phyloP scores from a whole-genome alignment of 176 grass and related monocot genomes.

The Carex kokanica region DNA sequence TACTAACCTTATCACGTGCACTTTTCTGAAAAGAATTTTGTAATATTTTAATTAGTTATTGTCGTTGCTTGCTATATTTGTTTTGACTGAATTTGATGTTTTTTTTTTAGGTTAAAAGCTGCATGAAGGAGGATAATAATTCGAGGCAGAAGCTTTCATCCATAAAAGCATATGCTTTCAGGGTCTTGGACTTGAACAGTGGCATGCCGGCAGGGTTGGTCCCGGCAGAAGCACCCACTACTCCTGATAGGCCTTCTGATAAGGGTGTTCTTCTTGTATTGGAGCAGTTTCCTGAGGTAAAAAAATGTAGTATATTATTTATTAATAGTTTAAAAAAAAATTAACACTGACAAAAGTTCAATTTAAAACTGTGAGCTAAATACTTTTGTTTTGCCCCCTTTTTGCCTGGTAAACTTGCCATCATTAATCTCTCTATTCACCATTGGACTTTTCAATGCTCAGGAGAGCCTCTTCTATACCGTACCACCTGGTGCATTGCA shows the following conservation, averaged over 20 bases:
- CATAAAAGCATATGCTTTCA: slow-evolving; percentile 63
- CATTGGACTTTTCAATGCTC: slow-evolving; percentile 20
- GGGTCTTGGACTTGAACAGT: slow-evolving; percentile 59
- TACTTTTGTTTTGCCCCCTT: too few species aligned
- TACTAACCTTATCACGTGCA: not conserved
- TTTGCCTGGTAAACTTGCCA: not conserved
- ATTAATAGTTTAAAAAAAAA: not conserved
- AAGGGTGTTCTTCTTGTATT: slow-evolving; percentile 70
- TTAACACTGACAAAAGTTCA: too few species aligned
- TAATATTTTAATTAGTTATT: not conserved
- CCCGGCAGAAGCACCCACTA: slow-evolving; percentile 76
- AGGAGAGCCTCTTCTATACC: slow-evolving; percentile 80
- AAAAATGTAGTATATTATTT: not conserved
- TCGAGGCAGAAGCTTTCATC: not conserved
- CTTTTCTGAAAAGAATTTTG: not conserved
- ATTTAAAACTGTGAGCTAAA: too few species aligned
- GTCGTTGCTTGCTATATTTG: not conserved
- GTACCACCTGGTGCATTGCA: slow-evolving; percentile 73
- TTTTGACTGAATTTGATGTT: slow-evolving; percentile 14
- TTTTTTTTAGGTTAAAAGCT: slow-evolving; percentile 20
- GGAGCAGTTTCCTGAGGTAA: slow-evolving; percentile 80
- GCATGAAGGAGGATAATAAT: slow-evolving; percentile 16
- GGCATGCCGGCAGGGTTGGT: slow-evolving; percentile 32
- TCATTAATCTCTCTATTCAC: slow-evolving; percentile 15
- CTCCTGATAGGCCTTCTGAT: slow-evolving; percentile 78